Evolutionary conservation across 805 yeast genomes (phyloP).

Genomic region (Saccharomycopsis vini): DNA sequence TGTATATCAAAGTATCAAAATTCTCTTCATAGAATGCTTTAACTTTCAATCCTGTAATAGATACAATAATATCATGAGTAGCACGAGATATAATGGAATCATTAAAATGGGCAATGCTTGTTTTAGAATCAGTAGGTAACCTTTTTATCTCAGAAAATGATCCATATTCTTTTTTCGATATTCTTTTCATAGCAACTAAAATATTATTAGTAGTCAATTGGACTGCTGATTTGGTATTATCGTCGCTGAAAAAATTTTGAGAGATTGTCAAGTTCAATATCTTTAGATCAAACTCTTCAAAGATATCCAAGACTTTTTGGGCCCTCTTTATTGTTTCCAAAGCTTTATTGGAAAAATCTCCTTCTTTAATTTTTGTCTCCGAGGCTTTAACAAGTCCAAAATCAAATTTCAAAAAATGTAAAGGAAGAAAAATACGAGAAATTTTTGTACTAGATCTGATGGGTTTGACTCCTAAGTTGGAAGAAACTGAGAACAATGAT

Average conservation of each 20-base stretch:
- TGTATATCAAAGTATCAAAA: not conserved
- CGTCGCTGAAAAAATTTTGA: not conserved
- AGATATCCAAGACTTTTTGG: no score
- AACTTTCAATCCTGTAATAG: constrained; percentile 4
- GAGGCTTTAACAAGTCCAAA: no score
- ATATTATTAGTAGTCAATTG: not conserved
- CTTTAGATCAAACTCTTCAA: no score
- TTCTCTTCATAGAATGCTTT: not conserved
- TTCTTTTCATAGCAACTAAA: not conserved
- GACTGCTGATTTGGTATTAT: not conserved
- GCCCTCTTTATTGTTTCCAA: not conserved
- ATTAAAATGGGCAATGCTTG: not conserved
- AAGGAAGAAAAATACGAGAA: no score
- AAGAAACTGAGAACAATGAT: no score
- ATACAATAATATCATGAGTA: constrained; percentile 8
- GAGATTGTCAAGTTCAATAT: not conserved
- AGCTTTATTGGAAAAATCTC: no score
- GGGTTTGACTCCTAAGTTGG: no score
- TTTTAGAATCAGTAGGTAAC: not conserved
- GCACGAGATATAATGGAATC: not conserved
- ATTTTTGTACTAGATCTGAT: no score
- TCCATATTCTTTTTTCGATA: constrained; percentile 1
- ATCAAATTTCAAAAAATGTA: no score
- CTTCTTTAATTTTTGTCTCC: no score
- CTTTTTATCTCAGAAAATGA: constrained; percentile 1